These are phyloP conservation scores for Talaromyces stipitatus DNA, from an alignment of 495 filamentous ascomycete genomes.

Conservation along the genomic window DNA sequence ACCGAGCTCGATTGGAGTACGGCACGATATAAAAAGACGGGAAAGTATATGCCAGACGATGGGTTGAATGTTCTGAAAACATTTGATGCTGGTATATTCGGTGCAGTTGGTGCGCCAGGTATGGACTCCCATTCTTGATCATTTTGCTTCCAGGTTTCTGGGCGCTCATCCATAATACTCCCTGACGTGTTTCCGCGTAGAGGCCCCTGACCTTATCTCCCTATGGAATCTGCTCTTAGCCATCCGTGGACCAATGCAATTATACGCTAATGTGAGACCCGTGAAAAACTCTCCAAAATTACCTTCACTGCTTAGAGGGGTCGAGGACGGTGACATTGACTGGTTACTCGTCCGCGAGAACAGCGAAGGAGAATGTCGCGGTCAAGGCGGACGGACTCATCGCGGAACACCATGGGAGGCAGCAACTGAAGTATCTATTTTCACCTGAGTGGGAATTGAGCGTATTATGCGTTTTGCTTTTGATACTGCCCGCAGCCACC, in stretches of 20 bases:
- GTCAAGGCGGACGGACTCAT: conserved; percentile 48
- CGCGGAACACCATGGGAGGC: conserved; percentile 41
- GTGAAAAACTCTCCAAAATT: conserved; percentile 42
- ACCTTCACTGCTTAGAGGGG: conserved; percentile 40
- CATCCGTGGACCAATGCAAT: conserved; percentile 31
- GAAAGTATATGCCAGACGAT: conserved; percentile 48
- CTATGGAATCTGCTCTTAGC: conserved; percentile 48
- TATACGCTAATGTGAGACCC: conserved; percentile 49
- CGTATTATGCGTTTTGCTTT: conserved; percentile 51
- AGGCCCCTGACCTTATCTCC: conserved; percentile 50
- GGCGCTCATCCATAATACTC: conserved; percentile 7
- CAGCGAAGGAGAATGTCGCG: conserved; percentile 50
- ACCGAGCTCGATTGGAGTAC: conserved; percentile 45
- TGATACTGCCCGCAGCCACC: conserved; percentile 39
- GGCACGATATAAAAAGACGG: conserved; percentile 44
- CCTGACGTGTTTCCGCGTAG: conserved; percentile 24
- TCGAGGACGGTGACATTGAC: conserved; percentile 34
- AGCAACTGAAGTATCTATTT: conserved; percentile 48
- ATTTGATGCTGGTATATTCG: conserved; percentile 49
- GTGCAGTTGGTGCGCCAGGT: conserved; percentile 49
- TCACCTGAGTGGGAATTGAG: conserved; percentile 45
- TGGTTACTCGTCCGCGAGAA: conserved; percentile 55
- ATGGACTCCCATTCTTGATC: conserved; percentile 4
- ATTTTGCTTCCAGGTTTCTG: too few species aligned
- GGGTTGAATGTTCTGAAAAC: conserved; percentile 43